A percentile compares a stretch with the other conserved stretches of the same genome.
Evolutionary conservation across 768 basidiomycete genomes (phyloP).

Genomic region (Termitomyces bulborhizus): DNA sequence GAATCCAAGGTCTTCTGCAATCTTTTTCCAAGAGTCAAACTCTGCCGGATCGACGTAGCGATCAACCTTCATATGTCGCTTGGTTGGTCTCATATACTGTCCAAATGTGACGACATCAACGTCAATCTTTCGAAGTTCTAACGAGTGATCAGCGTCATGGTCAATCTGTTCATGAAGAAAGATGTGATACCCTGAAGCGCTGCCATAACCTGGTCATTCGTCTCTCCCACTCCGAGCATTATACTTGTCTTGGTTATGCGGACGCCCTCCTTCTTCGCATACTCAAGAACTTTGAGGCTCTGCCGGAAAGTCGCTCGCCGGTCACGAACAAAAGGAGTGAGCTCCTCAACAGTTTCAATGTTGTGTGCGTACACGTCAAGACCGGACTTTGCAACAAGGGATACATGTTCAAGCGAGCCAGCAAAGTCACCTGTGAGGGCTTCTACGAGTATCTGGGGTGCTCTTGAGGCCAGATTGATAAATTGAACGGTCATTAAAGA

Average conservation of each 20-base stretch:
- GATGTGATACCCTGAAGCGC: slow-evolving; percentile 60
- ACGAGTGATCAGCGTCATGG: background rate
- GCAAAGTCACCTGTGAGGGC: slow-evolving; percentile 94
- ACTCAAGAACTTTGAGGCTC: slow-evolving; percentile 73
- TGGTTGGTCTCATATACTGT: slow-evolving; percentile 99
- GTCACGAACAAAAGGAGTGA: slow-evolving; percentile 94
- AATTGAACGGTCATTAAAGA: background rate
- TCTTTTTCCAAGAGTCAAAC: slow-evolving; percentile 85
- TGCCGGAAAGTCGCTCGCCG: slow-evolving; percentile 87
- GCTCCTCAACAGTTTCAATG: slow-evolving; percentile 89
- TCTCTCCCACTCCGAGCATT: slow-evolving; percentile 97
- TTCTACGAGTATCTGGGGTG: slow-evolving; percentile 93
- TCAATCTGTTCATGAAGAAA: background rate
- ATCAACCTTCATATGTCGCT: slow-evolving; percentile 98
- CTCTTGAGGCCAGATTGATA: slow-evolving; percentile 39
- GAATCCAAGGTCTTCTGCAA: slow-evolving; percentile 93
- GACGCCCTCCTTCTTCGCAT: slow-evolving; percentile 79
- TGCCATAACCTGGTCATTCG: slow-evolving; percentile 71
- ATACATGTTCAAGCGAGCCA: slow-evolving; percentile 69
- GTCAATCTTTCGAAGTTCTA: slow-evolving; percentile 81
- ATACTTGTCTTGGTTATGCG: slow-evolving; percentile 95
- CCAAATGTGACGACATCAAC: slow-evolving; percentile 99
- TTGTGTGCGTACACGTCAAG: slow-evolving; percentile 99
- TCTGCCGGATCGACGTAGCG: slow-evolving; percentile 93
- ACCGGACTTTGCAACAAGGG: slow-evolving; percentile 84